Evolutionary conservation across 148 eudicot genomes (phyloP), one percentile per base, ranked within the genome.

Genomic region (Euryodendron excelsum): DNA sequence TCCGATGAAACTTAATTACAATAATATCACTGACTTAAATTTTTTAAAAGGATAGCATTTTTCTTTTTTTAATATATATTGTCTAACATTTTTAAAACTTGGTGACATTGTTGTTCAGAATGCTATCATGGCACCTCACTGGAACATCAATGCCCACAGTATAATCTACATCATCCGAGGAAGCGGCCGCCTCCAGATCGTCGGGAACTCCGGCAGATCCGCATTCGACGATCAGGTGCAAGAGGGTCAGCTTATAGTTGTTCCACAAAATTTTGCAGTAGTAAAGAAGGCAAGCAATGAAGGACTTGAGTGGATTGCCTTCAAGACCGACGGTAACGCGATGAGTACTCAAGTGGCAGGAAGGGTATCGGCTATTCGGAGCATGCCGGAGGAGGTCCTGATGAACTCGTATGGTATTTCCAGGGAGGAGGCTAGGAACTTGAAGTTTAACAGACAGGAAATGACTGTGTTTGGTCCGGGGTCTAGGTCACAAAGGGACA

Each of bases 211-310:
- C 5, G 93, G 92, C 0, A 30, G 37, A 8, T 69, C 84, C 1
- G 89, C 86, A 6, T 90, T 88, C 75, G 89, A 92, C 73, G 88
- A 75, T 39, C 72, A 41, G 8, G 89, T 92, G 0, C 71, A 53
- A 25, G 83, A 85, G 61, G 97, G 97, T 2, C 92, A 90, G 69
- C 71, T 90, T 64, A 53, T 92, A 3, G 86, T 87, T 4, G 75
- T 92, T 41, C 96, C 96, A 12, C 96, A 92, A 12, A 86, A 89
- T 86, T 88, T 67, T 10, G 94, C 77, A 2, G 85, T 80, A 36
- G 30, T 87, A 12, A 86, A 86, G 80, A 81, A 81, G 60, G 97
- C 97, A 1, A 82, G 87, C 0, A 61, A 65, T 0, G 78, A 87
- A 12, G 97, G 97, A 1, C 78, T 90, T 0, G 90, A 92, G 45